phyloP scores from a whole-genome alignment of 768 basidiomycete species.

The Lentinus brumalis region DNA sequence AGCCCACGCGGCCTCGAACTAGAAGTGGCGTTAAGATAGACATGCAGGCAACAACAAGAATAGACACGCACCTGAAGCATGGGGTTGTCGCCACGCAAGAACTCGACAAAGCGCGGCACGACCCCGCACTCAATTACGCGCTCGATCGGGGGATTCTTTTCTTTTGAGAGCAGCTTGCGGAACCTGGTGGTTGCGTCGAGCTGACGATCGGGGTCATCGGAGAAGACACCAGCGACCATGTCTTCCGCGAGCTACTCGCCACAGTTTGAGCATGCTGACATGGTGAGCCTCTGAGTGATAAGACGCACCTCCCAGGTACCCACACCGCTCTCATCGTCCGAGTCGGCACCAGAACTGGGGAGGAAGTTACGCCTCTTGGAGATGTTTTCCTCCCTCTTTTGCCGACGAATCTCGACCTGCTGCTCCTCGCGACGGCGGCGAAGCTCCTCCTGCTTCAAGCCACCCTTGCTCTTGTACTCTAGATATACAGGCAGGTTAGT shows the following conservation, averaged over 20 bases:
- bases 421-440: constrained; percentile 96
- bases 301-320: constrained; percentile 71
- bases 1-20: constrained; percentile 99
- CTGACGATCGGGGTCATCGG: constrained; percentile 88
- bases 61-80: constrained; percentile 71
- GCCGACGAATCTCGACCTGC: constrained; percentile 97
- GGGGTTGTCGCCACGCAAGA: constrained; percentile 75
- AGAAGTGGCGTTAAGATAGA: constrained; percentile 5
- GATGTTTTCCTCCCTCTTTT: constrained; percentile 98
- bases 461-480: constrained; percentile 93
- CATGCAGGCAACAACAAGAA: not conserved
- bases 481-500: constrained; percentile 40
- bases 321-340: constrained; percentile 85
- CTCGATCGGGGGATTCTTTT: constrained; percentile 99
- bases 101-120: constrained; percentile 95
- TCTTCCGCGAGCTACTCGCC: constrained; percentile 69
- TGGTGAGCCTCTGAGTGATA: constrained; percentile 22
- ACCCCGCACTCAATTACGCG: constrained; percentile 97
- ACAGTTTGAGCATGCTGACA: constrained; percentile 5
- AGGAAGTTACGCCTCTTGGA: constrained; percentile 96
- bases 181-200: constrained; percentile 98
- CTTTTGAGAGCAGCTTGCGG: constrained; percentile 97
- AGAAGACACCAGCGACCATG: constrained; percentile 93
- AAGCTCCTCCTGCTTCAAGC: constrained; percentile 89
- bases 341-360: constrained; percentile 72